These are phyloP conservation scores for Polychaeton citri DNA, from an alignment of 2,329 filamentous ascomycete species.

Conservation along the genomic window DNA sequence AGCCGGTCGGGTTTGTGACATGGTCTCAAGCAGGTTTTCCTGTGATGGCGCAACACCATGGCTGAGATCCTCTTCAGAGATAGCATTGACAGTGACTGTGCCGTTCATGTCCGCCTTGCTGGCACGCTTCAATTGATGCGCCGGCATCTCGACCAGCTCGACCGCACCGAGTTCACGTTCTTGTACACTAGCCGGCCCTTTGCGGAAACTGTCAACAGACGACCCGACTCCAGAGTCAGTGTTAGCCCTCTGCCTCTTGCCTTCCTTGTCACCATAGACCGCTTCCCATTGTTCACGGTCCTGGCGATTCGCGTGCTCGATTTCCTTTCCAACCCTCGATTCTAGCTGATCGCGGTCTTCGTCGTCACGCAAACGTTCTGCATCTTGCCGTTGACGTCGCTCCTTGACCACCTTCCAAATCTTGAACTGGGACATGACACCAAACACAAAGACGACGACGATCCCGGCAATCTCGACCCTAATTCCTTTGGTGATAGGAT, in stretches of 20 bases:
- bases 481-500: slow-evolving; percentile 77
- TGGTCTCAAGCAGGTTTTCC: slow-evolving; percentile 13
- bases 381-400: slow-evolving; percentile 33
- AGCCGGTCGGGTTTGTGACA: neutral
- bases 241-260: slow-evolving; percentile 8
- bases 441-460: slow-evolving; percentile 59
- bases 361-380: slow-evolving; percentile 36
- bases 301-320: slow-evolving; percentile 48
- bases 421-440: slow-evolving; percentile 71
- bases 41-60: too few relatives aligned
- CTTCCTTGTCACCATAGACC: slow-evolving; percentile 50
- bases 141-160: slow-evolving; percentile 42
- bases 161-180: slow-evolving; percentile 32
- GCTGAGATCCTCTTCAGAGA: slow-evolving; percentile 40
- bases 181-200: slow-evolving; percentile 20
- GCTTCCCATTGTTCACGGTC: slow-evolving; percentile 64
- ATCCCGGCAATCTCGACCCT: slow-evolving; percentile 70
- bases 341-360: slow-evolving; percentile 53
- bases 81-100: slow-evolving; percentile 39
- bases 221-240: slow-evolving; percentile 38
- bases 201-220: slow-evolving; percentile 21
- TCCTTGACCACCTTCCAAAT: slow-evolving; percentile 68
- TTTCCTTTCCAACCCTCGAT: slow-evolving; percentile 52
- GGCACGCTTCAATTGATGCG: slow-evolving; percentile 2
- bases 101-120: slow-evolving; percentile 1